Base-by-base conservation (phyloP, 371 early-diverging fungal species). In the Syncephalastrum monosporum region DNA sequence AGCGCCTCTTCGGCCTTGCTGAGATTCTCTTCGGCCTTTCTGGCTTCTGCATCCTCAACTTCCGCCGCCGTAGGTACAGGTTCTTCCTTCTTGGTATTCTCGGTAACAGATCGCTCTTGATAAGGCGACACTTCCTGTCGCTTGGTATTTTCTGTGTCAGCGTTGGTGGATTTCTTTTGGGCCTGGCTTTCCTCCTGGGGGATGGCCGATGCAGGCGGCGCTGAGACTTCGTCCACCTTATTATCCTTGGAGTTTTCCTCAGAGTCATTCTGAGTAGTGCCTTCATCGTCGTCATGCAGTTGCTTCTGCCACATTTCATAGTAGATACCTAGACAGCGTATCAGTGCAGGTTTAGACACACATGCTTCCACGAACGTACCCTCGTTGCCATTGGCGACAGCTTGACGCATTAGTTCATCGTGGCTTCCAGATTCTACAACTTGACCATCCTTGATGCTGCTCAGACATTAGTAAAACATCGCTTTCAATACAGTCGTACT, bases 301-400 rank as follows among this genome's bases (percentile, higher is more conserved):
- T 95, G 92, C 67, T 91, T 85, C 75, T 88, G 83, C 95, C 95
- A 95, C 92, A 95, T 92, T 55, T 85, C 84, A 66, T 83, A 86
- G 67, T 95, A 95, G 13, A 87, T 69, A 16, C 88, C 87, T 58
- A 56, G 59, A 42, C 2, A 46, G 21, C 15, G 52, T 19, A 6
- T 43, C 6, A 29, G 12, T 53, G 8, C 27, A 8, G 33, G 4
- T 24, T 2, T 25, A 8, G 1, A 38, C 16, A 42, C 41, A 7
- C 15, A 10, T 38, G 17, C 16, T 38, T 17, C 44, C 42, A 42
- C 53, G 10, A 12, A 6, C 38, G 38, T 51, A 62, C 68, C 74
- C 48, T 69, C 45, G 10, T 58, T 47, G 10, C 54, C 46, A 15
- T 60, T 53, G 1, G 52, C 42, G 17, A 60, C 55, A 16, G 65